Conservation (phyloP, 108 stramenopile species). For the Parietichytrium sp. region DNA sequence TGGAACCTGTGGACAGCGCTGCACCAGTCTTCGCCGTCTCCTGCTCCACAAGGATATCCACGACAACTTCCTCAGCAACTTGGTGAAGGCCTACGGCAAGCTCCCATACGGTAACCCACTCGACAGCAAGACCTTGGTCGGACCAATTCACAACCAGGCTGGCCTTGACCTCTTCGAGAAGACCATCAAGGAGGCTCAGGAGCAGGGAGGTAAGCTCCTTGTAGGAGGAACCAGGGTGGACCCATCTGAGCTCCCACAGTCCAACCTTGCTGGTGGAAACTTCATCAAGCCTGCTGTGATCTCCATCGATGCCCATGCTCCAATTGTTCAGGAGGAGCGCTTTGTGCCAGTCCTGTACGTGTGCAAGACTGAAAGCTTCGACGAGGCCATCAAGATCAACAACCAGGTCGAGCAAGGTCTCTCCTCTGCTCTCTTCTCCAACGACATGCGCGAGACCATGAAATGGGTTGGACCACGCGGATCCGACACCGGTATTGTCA, state of each 20-base stretch:
- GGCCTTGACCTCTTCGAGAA: slow-evolving; percentile 17
- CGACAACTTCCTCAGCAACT: slow-evolving; percentile 45
- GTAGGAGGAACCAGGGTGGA: slow-evolving; percentile 25
- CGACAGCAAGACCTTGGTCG: slow-evolving; percentile 44
- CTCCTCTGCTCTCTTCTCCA: slow-evolving; percentile 49
- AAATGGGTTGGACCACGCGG: slow-evolving; percentile 51
- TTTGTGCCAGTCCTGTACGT: slow-evolving; percentile 55
- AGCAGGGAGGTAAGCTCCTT: slow-evolving; percentile 46
- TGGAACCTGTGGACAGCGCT: slow-evolving; percentile 59
- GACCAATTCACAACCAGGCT: slow-evolving; percentile 45
- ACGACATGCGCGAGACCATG: slow-evolving; percentile 46
- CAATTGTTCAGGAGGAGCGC: slow-evolving; percentile 49
- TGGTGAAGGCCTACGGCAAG: slow-evolving; percentile 43
- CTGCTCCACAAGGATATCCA: slow-evolving; percentile 51
- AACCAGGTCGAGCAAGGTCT: slow-evolving; percentile 50
- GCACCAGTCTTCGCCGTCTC: slow-evolving; percentile 54
- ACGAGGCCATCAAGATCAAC: slow-evolving; percentile 50
- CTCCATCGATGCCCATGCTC: slow-evolving; percentile 30
- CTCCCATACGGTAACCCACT: slow-evolving; percentile 50
- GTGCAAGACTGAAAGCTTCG: slow-evolving; percentile 42
- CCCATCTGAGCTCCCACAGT: not conserved
- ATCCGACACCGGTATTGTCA: slow-evolving; percentile 49
- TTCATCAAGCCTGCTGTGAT: slow-evolving; percentile 52
- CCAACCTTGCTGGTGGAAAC: slow-evolving; percentile 35
- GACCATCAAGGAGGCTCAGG: slow-evolving; percentile 26